Base-by-base conservation (phyloP, 2,329 filamentous ascomycete species). In the Truncatella angustata region DNA sequence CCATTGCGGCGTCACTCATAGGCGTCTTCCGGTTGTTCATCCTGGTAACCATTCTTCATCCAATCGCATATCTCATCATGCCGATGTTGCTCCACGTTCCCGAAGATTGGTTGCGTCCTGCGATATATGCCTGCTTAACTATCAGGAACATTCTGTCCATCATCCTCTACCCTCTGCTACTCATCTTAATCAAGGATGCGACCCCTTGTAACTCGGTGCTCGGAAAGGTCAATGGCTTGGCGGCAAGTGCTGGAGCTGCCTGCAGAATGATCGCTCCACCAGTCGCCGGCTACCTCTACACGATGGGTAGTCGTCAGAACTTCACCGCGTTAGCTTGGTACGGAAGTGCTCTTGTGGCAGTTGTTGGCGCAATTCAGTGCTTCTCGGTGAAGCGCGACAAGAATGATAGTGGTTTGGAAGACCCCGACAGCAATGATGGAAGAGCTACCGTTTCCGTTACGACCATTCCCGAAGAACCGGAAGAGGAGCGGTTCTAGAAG, bases 231-330 rank as follows among this genome's bases (percentile, higher is more conserved):
- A 88, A 88, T 55, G 85, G 85, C 4, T 67, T 87, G 39, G 83
- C 84, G 20, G 84, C 85, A 47, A 85, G 82, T 52, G 84, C 82
- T 2, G 83, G 83, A 23, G 84, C 84, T 5, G 83, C 81, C 5
- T 88, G 83, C 60, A 77, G 86, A 51, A 90, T 88, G 68, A 70
- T 87, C 10, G 84, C 85, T 0, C 85, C 85, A 5, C 85, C 85
- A 0, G 65, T 87, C 14, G 80, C 82, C 2, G 85, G 85, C 3
- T 85, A 79, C 56, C 68, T 87, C 3, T 88, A 87, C 66, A 76
- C 80, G 0, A 63, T 81, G n/a, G 83, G 84, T 20, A 79, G 76
- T 58, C 77, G 72, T 57, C 73, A 81, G 42, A 75, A 83, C 60
- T 85, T 79, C 63, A 83, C 82, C 1, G 81, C 78, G 0, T 62